These are phyloP conservation scores for Candolleomyces efflorescens DNA, from an alignment of 768 basidiomycete genomes.

Conservation along the genomic window DNA sequence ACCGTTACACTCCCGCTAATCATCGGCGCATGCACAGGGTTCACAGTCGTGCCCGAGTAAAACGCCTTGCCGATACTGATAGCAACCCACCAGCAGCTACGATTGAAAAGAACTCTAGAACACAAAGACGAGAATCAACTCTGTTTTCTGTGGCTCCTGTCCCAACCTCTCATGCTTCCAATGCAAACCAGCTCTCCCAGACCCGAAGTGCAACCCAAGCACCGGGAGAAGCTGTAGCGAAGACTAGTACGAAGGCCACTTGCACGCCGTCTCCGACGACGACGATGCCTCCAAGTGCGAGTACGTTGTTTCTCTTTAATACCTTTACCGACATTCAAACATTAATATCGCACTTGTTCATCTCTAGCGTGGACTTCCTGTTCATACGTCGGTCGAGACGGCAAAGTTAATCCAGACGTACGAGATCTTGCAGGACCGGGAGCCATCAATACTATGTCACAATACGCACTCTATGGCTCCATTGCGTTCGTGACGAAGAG, in stretches of 20 bases:
- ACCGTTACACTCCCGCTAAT: slow-evolving; percentile 7
- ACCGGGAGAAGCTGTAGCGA: slow-evolving; percentile 30
- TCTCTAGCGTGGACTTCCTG: slow-evolving; percentile 34
- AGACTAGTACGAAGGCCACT: slow-evolving; percentile 23
- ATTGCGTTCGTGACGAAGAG: slow-evolving; percentile 34
- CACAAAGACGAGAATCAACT: not conserved
- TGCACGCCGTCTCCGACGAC: slow-evolving; percentile 50
- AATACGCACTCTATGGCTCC: slow-evolving; percentile 42
- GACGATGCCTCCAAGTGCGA: slow-evolving; percentile 44
- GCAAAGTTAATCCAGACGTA: slow-evolving; percentile 53
- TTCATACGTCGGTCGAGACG: slow-evolving; percentile 47
- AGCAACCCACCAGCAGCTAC: not conserved
- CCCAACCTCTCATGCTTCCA: not conserved
- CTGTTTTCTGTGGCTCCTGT: not conserved
- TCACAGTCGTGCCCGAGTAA: not conserved
- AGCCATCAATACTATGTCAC: slow-evolving; percentile 36
- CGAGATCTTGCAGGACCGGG: slow-evolving; percentile 37
- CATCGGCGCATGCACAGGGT: not conserved
- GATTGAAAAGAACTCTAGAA: not conserved
- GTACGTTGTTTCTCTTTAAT: slow-evolving; percentile 27
- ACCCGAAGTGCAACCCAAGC: slow-evolving; percentile 8
- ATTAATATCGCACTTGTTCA: not conserved
- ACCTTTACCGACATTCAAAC: too few species aligned
- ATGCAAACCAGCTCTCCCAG: not conserved
- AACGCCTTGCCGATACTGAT: not conserved